Base-by-base conservation (phyloP, 495 filamentous ascomycete species). In the Tuber calosporum region DNA sequence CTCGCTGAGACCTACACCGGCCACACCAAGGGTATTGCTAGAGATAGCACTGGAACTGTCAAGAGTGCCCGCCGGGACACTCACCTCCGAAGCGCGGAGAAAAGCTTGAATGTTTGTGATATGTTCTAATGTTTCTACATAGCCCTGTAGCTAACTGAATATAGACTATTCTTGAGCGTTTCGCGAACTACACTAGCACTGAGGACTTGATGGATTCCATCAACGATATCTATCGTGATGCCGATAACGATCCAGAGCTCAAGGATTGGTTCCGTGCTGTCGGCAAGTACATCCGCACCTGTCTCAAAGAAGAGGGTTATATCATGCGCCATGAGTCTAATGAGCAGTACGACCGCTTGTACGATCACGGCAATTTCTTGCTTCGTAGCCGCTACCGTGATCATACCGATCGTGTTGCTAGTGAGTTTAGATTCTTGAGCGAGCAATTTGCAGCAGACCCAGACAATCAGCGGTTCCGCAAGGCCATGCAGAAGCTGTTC, bases 121-220 rank as follows among this genome's bases (percentile, higher is more conserved):
- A 53, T n/a, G 75, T 39, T 41, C 66, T 20, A 70, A 79, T 26
- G 83, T 82, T 74, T 72, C 15, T 7, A 13, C 22, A 69, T 69
- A 40, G 15, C 30, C 17, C 26, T 71, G 71, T 73, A 69, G 82
- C 86, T 90, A 83, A 91, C 83, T 53, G 70, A 72, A 78, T 83
- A 15, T 82, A 94, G 92, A 90, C 87, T 20, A 86, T 99, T 30
- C 89, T 98, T 74, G 96, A 99, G 85, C 90, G 95, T 67, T 98
- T 97, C 77, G 95, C 95, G 81, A 98, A 98, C 83, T 90, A 89
- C 82, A 99, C 95, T 11, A 97, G 93, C 1, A 85, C 87, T 53
- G 90, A 96, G 75, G 92, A 96, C 82, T 83, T 98, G 45, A 91
- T 96, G 82, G 90, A 90, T 66, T 89, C 94, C 2, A 89, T 99